These are phyloP conservation scores for Mortierella sp. DNA, from an alignment of 371 early-diverging fungal species.

Conservation along the genomic window DNA sequence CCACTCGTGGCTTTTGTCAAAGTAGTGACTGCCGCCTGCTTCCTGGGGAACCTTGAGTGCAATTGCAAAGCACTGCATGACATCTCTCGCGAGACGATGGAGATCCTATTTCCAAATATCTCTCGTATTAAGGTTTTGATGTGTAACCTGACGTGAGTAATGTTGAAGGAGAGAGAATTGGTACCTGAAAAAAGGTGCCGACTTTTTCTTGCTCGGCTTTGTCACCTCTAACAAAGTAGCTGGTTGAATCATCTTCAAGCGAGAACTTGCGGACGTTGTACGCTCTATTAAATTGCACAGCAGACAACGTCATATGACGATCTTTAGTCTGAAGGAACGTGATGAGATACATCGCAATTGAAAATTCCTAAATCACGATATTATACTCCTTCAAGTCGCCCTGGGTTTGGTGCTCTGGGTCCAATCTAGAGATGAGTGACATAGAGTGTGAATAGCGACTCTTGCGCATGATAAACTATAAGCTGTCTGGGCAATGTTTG, in stretches of 20 bases:
- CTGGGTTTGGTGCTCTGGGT: slow-evolving; percentile 66
- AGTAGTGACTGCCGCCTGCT: slow-evolving; percentile 69
- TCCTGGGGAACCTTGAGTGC: slow-evolving; percentile 70
- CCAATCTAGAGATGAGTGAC: slow-evolving; percentile 59
- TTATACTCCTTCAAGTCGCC: slow-evolving; percentile 77
- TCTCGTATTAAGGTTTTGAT: neutral
- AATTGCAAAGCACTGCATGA: slow-evolving; percentile 72
- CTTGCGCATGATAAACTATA: neutral
- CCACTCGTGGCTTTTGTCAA: slow-evolving; percentile 65
- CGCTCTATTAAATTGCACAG: slow-evolving; percentile 55
- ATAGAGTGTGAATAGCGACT: neutral
- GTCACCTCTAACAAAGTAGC: slow-evolving; percentile 29
- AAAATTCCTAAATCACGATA: neutral
- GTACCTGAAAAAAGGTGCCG: slow-evolving; percentile 39
- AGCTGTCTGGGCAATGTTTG: neutral
- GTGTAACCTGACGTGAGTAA: neutral
- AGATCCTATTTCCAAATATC: slow-evolving; percentile 57
- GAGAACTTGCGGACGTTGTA: slow-evolving; percentile 69
- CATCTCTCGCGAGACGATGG: slow-evolving; percentile 60
- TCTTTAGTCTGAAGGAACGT: neutral
- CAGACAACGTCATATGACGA: neutral
- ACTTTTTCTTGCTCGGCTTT: slow-evolving; percentile 14
- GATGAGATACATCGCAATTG: neutral
- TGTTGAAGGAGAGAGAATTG: neutral
- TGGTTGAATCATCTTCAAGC: slow-evolving; percentile 53